Evolutionary conservation across 495 filamentous ascomycete genomes (phyloP), one percentile per base, ranked within the genome.

Genomic region (Trypethelium eluteriae): DNA sequence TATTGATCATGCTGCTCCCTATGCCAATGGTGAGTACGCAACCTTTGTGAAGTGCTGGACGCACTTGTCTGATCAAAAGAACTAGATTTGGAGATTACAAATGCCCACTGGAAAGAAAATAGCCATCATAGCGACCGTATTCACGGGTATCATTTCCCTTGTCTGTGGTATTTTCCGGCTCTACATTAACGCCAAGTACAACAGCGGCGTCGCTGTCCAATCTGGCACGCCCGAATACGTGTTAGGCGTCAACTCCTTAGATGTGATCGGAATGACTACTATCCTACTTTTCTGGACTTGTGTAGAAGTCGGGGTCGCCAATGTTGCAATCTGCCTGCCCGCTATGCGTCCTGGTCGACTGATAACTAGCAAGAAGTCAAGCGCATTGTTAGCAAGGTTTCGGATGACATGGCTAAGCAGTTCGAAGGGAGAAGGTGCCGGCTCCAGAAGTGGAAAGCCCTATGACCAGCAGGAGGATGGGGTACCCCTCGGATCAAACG

Each of bases 281-380:
- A 59, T 59, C 32, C 53, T 59, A 35, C 53, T 59, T 7, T 59
- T 59, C 32, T 59, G 53, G 53, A 59, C 53, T 59, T 32, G 36
- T 9, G 53, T 59, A 7, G 53, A 59, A 36, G 53, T 59, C 18
- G 53, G 53, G 3, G 53, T 59, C 7, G 53, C 53, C n/a, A 59
- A 59, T 32, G 53, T 59, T 32, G 53, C 53, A 59, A 59, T 59
- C 53, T 59, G 53, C 53, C 32, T 59, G 32, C 53, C 53, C 7
- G 32, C 53, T 10, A 59, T 59, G 53, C 53, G 4, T 36, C 53
- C 53, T 35, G 53, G 53, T 14, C 53, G 53, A 35, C 53, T 59
- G 34, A 4, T 59, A 35, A 59, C 53, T 1, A 59, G 32, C 53
- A 34, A 59, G 32, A 18, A 32, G 18, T 35, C 53, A 59, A 59